A percentile compares a stretch with the other conserved stretches of the same genome.
Evolutionary conservation across 2,329 filamentous ascomycete species (phyloP).

Genomic region (Neopestalotiopsis clavispora): DNA sequence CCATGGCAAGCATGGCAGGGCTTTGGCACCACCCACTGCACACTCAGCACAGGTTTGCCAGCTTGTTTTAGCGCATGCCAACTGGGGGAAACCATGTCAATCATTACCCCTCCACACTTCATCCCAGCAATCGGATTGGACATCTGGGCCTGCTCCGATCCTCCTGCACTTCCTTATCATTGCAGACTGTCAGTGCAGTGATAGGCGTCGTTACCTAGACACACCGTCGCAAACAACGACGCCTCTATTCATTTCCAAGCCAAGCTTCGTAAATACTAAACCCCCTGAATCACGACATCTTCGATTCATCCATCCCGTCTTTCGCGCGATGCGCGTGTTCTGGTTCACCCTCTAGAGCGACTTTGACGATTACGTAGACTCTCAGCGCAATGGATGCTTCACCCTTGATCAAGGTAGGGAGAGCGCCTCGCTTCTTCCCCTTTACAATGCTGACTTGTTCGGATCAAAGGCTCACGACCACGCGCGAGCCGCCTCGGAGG

Average conservation of each 20-base stretch:
- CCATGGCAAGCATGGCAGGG: not conserved
- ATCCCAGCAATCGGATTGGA: not conserved
- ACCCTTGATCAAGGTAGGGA: slow-evolving; percentile 66
- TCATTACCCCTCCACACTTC: not conserved
- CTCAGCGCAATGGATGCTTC: slow-evolving; percentile 66
- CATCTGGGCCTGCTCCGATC: not conserved
- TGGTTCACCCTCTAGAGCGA: not conserved
- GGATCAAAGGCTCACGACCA: slow-evolving; percentile 79
- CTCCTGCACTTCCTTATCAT: not conserved
- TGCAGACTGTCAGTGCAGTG: not conserved
- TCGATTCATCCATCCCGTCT: not conserved
- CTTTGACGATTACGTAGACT: not conserved
- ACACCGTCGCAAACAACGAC: not conserved
- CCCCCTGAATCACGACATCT: not conserved
- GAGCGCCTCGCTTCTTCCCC: not conserved
- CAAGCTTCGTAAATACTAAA: not conserved
- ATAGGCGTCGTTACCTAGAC: not conserved
- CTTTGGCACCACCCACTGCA: not conserved
- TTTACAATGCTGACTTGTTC: slow-evolving; percentile 1
- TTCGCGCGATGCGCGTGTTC: not conserved
- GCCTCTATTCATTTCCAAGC: not conserved
- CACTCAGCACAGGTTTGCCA: not conserved
- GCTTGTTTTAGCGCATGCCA: not conserved
- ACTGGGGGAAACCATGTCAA: not conserved
- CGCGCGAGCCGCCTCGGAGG: slow-evolving; percentile 80